Evolutionary conservation across 2,329 filamentous ascomycete species (phyloP).

Genomic region (Penicillium hesseltinei): DNA sequence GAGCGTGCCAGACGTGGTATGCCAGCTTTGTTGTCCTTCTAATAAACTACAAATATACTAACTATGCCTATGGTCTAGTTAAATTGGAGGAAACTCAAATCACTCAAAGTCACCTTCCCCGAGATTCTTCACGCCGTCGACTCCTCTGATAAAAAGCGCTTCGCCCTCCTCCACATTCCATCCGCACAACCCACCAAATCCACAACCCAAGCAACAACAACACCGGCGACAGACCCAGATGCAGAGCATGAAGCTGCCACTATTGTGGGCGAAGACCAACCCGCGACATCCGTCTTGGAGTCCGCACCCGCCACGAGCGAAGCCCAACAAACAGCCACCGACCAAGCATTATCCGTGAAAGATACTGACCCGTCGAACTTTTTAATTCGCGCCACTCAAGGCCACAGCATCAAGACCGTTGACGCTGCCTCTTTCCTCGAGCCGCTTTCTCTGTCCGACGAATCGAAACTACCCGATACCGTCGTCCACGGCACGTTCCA

Average conservation of each 20-base stretch:
- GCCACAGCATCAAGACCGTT: constrained; percentile 75
- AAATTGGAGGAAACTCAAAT: constrained; percentile 60
- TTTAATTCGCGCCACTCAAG: constrained; percentile 93
- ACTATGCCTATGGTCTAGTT: constrained; percentile 42
- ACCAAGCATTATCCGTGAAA: constrained; percentile 36
- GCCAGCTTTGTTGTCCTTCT: constrained; percentile 17
- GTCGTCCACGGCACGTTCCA: constrained; percentile 91
- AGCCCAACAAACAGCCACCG: constrained; percentile 33
- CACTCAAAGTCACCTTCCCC: constrained; percentile 68
- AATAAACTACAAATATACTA: not conserved
- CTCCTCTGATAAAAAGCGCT: constrained; percentile 86
- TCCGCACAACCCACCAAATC: constrained; percentile 23
- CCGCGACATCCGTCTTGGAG: constrained; percentile 17
- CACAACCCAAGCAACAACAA: constrained; percentile 13
- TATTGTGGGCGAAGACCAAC: constrained; percentile 5
- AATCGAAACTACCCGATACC: constrained; percentile 55
- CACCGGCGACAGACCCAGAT: constrained; percentile 23
- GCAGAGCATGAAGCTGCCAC: constrained; percentile 16
- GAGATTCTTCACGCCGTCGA: constrained; percentile 70
- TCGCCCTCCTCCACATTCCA: constrained; percentile 65
- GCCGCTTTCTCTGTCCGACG: constrained; percentile 60
- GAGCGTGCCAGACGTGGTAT: constrained; percentile 58
- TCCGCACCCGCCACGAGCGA: constrained; percentile 29
- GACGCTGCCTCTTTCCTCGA: constrained; percentile 69
- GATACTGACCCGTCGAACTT: constrained; percentile 62